phyloP scores from a whole-genome alignment of 768 basidiomycete genomes.

The Leccinum aurantiacum region DNA sequence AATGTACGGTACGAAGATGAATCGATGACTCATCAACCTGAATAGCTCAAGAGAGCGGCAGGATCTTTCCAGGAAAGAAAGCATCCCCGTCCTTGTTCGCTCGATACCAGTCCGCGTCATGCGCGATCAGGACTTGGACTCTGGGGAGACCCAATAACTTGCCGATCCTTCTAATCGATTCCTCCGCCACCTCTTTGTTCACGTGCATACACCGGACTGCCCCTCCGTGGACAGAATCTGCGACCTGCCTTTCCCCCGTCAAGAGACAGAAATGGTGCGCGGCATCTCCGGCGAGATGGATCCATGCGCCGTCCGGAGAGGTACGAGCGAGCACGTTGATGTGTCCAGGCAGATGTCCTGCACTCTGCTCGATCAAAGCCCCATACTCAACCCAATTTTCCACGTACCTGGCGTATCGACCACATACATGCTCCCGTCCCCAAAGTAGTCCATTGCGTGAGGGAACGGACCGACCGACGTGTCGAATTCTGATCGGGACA shows the following conservation, averaged over 20 bases:
- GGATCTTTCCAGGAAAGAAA: not conserved
- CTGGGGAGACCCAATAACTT: not conserved
- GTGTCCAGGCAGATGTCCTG: conserved; percentile 52
- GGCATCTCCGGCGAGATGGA: conserved; percentile 53
- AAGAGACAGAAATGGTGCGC: conserved; percentile 52
- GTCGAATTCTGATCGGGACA: conserved; percentile 32
- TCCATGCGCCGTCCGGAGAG: conserved; percentile 51
- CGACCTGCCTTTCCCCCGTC: conserved; percentile 42
- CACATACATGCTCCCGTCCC: conserved; percentile 56
- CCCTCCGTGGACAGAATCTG: conserved; percentile 16
- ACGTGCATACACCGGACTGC: conserved; percentile 40
- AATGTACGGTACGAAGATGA: not conserved
- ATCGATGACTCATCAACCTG: not conserved
- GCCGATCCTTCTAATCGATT: not conserved
- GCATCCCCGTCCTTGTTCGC: not conserved
- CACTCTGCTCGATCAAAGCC: not conserved
- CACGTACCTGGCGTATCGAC: conserved; percentile 45
- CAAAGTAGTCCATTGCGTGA: conserved; percentile 48
- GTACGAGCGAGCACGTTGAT: conserved; percentile 53
- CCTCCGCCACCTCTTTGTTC: conserved; percentile 38
- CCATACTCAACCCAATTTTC: not conserved
- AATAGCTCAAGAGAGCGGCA: not conserved
- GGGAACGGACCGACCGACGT: conserved; percentile 49
- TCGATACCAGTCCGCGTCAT: not conserved
- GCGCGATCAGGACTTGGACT: not conserved